phyloP scores from a whole-genome alignment of 2,329 filamentous ascomycete species.

The Hypoxylon sp. region DNA sequence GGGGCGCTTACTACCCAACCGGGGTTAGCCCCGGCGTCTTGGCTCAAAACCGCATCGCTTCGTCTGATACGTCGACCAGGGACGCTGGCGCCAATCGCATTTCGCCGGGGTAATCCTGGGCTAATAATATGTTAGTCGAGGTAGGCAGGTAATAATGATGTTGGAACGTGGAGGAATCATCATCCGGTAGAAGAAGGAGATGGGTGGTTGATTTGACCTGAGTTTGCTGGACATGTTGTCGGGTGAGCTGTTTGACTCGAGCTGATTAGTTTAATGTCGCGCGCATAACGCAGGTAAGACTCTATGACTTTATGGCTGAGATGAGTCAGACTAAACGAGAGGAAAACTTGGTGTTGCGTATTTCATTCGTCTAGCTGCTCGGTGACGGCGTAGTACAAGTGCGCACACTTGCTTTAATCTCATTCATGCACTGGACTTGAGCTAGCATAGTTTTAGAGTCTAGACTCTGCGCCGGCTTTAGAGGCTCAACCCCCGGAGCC shows the following conservation, averaged over 20 bases:
- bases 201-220: neutral
- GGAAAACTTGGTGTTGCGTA: neutral
- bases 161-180: neutral
- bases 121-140: neutral
- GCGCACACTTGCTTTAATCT: neutral
- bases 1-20: slow-evolving; percentile 16
- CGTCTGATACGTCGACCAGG: neutral
- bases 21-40: slow-evolving; percentile 13
- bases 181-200: neutral
- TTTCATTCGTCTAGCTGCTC: neutral
- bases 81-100: neutral
- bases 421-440: neutral
- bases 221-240: neutral
- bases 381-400: neutral
- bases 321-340: neutral
- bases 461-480: neutral
- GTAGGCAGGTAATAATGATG: neutral
- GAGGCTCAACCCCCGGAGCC: neutral
- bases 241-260: neutral
- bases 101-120: neutral
- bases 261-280: slow-evolving; percentile 1
- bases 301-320: neutral
- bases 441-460: neutral
- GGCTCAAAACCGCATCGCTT: slow-evolving; percentile 14
- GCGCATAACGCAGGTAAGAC: neutral